phyloP scores from a whole-genome alignment of 805 yeast genomes.

The Monosporozyma aquatica region DNA sequence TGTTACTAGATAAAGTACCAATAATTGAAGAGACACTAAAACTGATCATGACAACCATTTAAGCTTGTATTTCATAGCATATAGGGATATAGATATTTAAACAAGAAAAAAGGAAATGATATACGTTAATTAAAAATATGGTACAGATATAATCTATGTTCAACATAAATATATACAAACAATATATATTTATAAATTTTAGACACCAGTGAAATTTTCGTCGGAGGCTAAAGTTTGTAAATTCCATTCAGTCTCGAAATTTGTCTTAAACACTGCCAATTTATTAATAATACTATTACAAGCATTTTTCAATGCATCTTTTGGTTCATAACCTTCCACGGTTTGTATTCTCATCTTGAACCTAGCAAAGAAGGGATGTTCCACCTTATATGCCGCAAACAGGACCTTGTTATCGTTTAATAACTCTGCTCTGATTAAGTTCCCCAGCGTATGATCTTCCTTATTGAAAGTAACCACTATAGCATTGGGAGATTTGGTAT shows the following conservation, averaged over 20 bases:
- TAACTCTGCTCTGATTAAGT: slow-evolving; percentile 76
- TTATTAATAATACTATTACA: slow-evolving; percentile 77
- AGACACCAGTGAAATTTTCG: slow-evolving; percentile 19
- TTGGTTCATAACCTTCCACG: slow-evolving; percentile 88
- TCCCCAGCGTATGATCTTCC: slow-evolving; percentile 96
- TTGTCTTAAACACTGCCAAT: slow-evolving; percentile 61
- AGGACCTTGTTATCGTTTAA: slow-evolving; percentile 80
- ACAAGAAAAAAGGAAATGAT: too few relatives aligned
- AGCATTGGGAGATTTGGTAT: slow-evolving; percentile 90
- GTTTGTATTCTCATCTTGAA: slow-evolving; percentile 92
- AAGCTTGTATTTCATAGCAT: too few relatives aligned
- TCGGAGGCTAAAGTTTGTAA: slow-evolving; percentile 63
- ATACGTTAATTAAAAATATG: not conserved
- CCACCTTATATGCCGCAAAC: slow-evolving; percentile 95
- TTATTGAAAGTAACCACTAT: slow-evolving; percentile 87
- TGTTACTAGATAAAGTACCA: not conserved
- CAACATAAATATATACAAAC: too few relatives aligned
- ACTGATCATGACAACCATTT: not conserved
- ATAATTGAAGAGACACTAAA: not conserved
- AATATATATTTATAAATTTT: not conserved
- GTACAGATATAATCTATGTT: not conserved
- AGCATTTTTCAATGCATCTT: slow-evolving; percentile 82
- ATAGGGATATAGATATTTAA: too few relatives aligned
- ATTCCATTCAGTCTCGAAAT: slow-evolving; percentile 89
- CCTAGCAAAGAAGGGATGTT: slow-evolving; percentile 94